phyloP scores from a whole-genome alignment of 495 filamentous ascomycete genomes.

The Stereocaulon alpinum region DNA sequence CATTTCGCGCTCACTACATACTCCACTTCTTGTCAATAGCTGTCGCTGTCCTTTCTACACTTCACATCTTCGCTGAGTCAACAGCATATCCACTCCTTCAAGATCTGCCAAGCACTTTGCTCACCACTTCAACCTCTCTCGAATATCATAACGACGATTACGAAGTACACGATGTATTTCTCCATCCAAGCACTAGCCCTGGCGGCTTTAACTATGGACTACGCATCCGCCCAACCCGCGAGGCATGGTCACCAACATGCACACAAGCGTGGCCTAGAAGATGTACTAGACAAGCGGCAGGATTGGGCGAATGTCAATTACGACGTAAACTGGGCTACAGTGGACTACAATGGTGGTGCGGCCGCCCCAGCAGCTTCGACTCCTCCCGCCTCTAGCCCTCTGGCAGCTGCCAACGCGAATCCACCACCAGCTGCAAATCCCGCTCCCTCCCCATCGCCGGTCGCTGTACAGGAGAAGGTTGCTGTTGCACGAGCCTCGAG shows the following conservation, averaged over 20 bases:
- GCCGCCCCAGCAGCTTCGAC: slow-evolving; percentile 4
- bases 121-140: neutral
- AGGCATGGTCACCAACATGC: neutral
- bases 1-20: too few relatives aligned
- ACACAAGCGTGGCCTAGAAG: neutral
- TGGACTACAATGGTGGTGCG: slow-evolving; percentile 21
- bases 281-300: slow-evolving; percentile 6
- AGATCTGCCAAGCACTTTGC: neutral
- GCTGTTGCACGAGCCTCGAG: slow-evolving; percentile 6
- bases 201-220: neutral
- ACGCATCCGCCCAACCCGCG: slow-evolving; percentile 4
- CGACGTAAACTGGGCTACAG: slow-evolving; percentile 25
- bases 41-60: too few relatives aligned
- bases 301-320: slow-evolving; percentile 16
- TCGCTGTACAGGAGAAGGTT: slow-evolving; percentile 9
- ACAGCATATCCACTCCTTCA: neutral
- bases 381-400: slow-evolving; percentile 4
- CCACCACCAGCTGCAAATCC: slow-evolving; percentile 17
- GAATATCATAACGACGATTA: neutral
- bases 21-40: too few relatives aligned
- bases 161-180: neutral
- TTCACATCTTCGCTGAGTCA: slow-evolving; percentile 1
- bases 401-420: slow-evolving; percentile 16
- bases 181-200: slow-evolving; percentile 1
- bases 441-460: slow-evolving; percentile 14